Base-by-base conservation (phyloP, 495 filamentous ascomycete species). In the Podospora pseudocomata region DNA sequence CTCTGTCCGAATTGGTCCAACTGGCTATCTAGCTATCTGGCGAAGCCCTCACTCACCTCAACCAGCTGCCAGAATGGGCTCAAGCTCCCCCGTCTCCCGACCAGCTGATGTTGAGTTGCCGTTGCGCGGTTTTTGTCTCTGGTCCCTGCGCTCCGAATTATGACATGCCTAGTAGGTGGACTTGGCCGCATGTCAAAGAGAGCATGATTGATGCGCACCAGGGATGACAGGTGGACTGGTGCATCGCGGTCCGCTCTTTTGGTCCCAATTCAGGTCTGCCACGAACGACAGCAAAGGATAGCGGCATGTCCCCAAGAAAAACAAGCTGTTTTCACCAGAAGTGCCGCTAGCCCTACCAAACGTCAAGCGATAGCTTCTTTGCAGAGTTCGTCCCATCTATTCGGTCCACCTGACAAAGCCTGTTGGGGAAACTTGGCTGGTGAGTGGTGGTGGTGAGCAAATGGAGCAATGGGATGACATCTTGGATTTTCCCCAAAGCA, bases 101-200 rank as follows among this genome's bases (percentile, higher is more conserved):
- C 39, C 39, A 67, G 63, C 28, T 64, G 64, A 60, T 63, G 67
- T 67, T 55, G 61, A 59, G 26, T 65, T 65, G 65, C 57, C 60
- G 68, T 63, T 71, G 66, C 68, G 63, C 39, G 39, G 7, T 49
- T 49, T 49, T 49, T 49, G 39, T 16, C 39, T 49, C 39, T 49
- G 15, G 39, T 49, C 39, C 39, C 39, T 16, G 39, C 39, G 39
- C 39, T 16, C 39, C 39, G 39, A 13, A 49, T 49, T 49, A 49
- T 49, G 39, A 49, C 39, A 49, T 49, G 39, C 39, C 39, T 49
- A 39, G 34, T 4, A 49, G 39, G 39, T 3, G 39, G 13, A 49
- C 39, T 13, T 49, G 13, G 39, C 39, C 39, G 13, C 39, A 49
- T 49, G 39, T 49, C 39, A 58, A 58, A 27, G 56, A 9, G 16